Base-by-base conservation (phyloP, 139 green algal genomes). In the Chlamydomonas sp. region DNA sequence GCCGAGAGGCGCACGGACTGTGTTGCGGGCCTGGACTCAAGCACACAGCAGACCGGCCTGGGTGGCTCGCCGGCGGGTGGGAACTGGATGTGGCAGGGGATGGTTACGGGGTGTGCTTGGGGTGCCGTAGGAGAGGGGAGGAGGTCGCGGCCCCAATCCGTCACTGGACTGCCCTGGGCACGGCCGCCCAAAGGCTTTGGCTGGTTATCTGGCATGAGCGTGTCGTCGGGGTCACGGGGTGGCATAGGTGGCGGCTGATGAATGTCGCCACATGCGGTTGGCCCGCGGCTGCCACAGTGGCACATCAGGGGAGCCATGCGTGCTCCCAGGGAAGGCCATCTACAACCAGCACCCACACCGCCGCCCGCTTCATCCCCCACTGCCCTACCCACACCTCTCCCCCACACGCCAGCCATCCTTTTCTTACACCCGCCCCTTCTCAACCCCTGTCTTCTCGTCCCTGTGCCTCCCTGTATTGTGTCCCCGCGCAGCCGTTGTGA, bases 401-500 rank as follows among this genome's bases (percentile, higher is more conserved):
- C 9, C 5, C 17, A 58, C 18, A 18, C 10, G 4, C 68, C 68
- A 4, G 9, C 68, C 5, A 18, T 3, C 73, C 31, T 7, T 5
- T 10, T 78, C 6, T 7, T 49, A 78, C 3, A 2, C 73, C 76
- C 78, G n/a, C 63, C 8, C 57, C n/a, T 84, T 57, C 60, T n/a
- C 67, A 4, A 5, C 58, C 4, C 57, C 64, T 67, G 2, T n/a
- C 69, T 20, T 16, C 77, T 67, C 63, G 7, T 49, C 7, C 77
- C 63, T 80, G 77, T 63, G 9, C n/a, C 16, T 63, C 77, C 16
- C 63, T 62, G 77, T 14, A 20, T n/a, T 83, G 10, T 84, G 61
- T 67, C 63, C 80, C 5, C 78, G 80, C 31, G 60, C 84, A 88
- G 90, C 86, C 60, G 69, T 87, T 17, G 15, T 90, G n/a, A 88